phyloP scores from a whole-genome alignment of 148 eudicot species.

The Vaccinium myrtillus region DNA sequence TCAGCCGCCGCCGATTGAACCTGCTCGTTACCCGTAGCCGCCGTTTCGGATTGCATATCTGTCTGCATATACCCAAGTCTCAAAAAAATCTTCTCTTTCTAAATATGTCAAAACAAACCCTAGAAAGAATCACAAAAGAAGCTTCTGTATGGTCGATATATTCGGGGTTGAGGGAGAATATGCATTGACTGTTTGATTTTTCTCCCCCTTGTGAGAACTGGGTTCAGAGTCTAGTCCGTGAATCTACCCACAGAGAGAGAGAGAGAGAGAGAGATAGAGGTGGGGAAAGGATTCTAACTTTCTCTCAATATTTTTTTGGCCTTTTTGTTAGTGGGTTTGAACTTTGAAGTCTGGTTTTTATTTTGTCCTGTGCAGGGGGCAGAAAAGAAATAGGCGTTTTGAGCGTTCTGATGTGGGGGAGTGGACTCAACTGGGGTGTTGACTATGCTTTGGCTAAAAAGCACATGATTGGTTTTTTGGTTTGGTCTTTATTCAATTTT shows the following conservation, averaged over 20 bases:
- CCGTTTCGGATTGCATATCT: constrained; percentile 35
- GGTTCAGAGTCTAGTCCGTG: not conserved
- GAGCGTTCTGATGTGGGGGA: no score
- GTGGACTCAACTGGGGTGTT: no score
- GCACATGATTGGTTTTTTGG: no score
- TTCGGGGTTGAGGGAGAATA: not conserved
- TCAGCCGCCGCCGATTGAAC: constrained; percentile 40
- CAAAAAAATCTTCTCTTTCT: not conserved
- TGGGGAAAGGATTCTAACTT: not conserved
- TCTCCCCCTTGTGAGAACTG: not conserved
- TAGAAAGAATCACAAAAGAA: not conserved
- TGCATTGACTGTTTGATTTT: not conserved
- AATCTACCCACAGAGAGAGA: not conserved
- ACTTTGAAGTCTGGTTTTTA: not conserved
- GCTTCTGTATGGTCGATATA: not conserved
- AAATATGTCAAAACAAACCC: not conserved
- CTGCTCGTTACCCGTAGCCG: constrained; percentile 35
- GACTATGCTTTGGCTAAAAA: no score
- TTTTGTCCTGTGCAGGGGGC: not conserved
- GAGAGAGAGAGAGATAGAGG: not conserved
- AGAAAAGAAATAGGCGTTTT: not conserved
- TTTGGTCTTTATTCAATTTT: no score
- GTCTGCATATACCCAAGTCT: not conserved
- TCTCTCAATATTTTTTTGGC: not conserved
- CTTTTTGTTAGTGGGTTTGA: not conserved